A percentile compares a stretch with the other conserved stretches of the same genome.
phyloP scores from a whole-genome alignment of 306 rosid species.

The Medicago arabica region DNA sequence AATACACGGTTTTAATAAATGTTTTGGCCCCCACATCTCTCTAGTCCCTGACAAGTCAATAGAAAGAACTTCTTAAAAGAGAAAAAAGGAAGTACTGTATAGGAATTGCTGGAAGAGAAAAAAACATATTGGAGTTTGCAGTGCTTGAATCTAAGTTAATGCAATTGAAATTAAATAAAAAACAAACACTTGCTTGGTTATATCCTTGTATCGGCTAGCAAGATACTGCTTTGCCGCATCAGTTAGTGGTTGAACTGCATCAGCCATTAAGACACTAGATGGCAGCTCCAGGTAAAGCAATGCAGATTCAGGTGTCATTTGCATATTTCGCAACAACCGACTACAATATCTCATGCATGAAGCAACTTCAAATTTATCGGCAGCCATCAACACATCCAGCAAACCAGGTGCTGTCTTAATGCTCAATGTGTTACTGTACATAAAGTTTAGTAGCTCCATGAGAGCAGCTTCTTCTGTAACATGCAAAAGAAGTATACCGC shows the following conservation, averaged over 20 bases:
- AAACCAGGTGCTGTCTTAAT: conserved; percentile 74
- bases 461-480: conserved; percentile 92
- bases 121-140: neutral
- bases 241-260: conserved; percentile 93
- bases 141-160: neutral
- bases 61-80: conserved; percentile 5
- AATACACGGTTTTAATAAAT: neutral
- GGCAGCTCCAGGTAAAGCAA: conserved; percentile 95
- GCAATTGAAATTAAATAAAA: conserved; percentile 17
- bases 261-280: conserved; percentile 90
- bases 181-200: conserved; percentile 67
- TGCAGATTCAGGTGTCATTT: conserved; percentile 97
- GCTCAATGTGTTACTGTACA: conserved; percentile 80
- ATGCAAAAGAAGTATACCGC: conserved; percentile 31
- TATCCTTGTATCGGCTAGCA: conserved; percentile 85
- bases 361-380: conserved; percentile 97
- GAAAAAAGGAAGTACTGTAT: conserved; percentile 7
- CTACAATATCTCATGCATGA: conserved; percentile 98
- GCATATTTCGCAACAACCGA: conserved; percentile 63
- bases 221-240: conserved; percentile 97
- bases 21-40: neutral
- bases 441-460: conserved; percentile 95
- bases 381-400: conserved; percentile 96
- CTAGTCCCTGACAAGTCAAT: conserved; percentile 23
- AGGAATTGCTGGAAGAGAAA: conserved; percentile 9